Base-by-base conservation (phyloP, 352 stramenopile species). In the Pythium grandisporangium region DNA sequence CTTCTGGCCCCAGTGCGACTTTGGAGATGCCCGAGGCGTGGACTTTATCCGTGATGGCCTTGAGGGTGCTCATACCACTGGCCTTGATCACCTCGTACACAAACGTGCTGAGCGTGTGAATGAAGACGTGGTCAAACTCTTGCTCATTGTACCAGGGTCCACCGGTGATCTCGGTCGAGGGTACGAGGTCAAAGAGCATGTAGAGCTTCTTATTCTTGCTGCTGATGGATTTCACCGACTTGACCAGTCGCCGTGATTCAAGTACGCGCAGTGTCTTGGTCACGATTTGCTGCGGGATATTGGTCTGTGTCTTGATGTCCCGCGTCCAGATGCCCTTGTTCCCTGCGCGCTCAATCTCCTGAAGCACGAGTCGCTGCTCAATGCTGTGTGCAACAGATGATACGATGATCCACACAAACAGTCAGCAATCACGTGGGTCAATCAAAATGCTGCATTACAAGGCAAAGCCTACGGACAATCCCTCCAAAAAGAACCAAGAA, bases 131-230 rank as follows among this genome's bases (percentile, higher is more conserved):
- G 70, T 99, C 96, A 60, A 99, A 99, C 65, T 99, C 88, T 53
- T 96, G 84, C 48, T 99, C 96, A 51, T 96, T 98, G 75, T 99
- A 99, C 97, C 97, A 99, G 33, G 96, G 93, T 19, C 97, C 97
- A 54, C 97, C 97, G 7, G 96, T 99, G 51, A 99, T 95, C 67
- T 99, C 96, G 40, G 97, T 98, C 5, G 94, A 93, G 25, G 96
- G 97, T 33, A 92, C 84, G 37, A 97, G 66, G 43, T 97, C 87
- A 52, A 87, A 97, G 3, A 96, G 73, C 91, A 99, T 99, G 70
- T 99, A 99, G 1, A 99, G 68, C 61, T 99, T 99, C 71, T 98
- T 99, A 49, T 96, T 98, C 71, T 99, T 99, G 72, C 93, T 97
- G 35, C 87, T 97, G 32, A 99, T 97, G 7, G 92, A 97, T 63